A percentile compares a stretch with the other conserved stretches of the same genome.
Conservation (phyloP, 768 basidiomycete species). For the Trametes meyenii region DNA sequence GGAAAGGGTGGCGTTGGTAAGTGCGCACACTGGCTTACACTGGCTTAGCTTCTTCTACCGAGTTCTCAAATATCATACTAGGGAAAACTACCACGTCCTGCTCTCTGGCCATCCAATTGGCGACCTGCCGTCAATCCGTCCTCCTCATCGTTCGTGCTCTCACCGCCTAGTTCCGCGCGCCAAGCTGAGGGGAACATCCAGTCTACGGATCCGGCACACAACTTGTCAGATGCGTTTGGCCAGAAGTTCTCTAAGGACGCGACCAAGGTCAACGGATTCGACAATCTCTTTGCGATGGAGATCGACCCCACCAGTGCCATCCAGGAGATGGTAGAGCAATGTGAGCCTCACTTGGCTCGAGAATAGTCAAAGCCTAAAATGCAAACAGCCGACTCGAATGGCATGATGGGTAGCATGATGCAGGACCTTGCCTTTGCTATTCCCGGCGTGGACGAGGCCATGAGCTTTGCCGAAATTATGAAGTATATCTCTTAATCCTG, state of each 20-base stretch:
- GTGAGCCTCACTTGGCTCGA: constrained; percentile 46
- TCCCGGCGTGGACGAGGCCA: constrained; percentile 98
- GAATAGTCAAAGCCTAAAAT: neutral
- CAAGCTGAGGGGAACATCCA: constrained; percentile 34
- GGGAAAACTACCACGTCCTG: constrained; percentile 99
- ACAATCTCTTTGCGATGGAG: constrained; percentile 98
- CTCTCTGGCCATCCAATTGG: constrained; percentile 95
- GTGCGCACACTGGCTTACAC: constrained; percentile 36
- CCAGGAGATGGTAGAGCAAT: constrained; percentile 99
- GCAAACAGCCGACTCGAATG: constrained; percentile 76
- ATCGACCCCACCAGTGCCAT: constrained; percentile 98
- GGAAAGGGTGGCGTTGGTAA: constrained; percentile 98
- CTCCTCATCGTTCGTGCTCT: constrained; percentile 73
- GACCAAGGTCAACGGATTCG: constrained; percentile 95
- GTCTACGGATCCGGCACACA: constrained; percentile 99
- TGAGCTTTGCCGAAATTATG: constrained; percentile 99
- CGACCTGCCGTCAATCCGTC: constrained; percentile 89
- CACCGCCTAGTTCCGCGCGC: neutral
- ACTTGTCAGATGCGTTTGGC: constrained; percentile 96
- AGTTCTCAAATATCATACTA: constrained; percentile 33
- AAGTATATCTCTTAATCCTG: constrained; percentile 59
- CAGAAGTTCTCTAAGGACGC: constrained; percentile 99
- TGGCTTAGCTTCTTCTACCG: neutral
- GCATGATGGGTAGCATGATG: constrained; percentile 99
- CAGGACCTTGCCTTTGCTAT: constrained; percentile 99